Evolutionary conservation across 352 stramenopile species (phyloP).

Genomic region (Globisporangium mamillatum): DNA sequence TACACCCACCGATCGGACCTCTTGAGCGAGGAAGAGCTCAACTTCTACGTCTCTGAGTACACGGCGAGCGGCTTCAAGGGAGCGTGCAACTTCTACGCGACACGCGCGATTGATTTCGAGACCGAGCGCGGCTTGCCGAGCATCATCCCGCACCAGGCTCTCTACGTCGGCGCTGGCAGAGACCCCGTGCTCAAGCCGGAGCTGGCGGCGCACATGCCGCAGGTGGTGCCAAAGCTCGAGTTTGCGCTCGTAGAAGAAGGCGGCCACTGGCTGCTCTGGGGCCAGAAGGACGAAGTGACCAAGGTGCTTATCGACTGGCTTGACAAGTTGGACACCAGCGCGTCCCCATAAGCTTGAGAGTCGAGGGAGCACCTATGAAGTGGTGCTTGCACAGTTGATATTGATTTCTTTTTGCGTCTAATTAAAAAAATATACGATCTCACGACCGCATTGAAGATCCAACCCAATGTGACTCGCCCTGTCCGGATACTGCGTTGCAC

Average conservation of each 20-base stretch:
- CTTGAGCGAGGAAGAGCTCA: constrained; percentile 39
- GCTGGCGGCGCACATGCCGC: constrained; percentile 37
- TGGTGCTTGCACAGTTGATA: neutral
- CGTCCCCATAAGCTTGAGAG: neutral
- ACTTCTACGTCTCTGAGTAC: constrained; percentile 48
- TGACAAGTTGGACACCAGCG: constrained; percentile 3
- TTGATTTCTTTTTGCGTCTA: neutral
- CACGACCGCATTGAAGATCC: neutral
- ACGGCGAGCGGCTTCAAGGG: constrained; percentile 34
- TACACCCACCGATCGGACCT: constrained; percentile 38
- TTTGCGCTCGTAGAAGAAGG: constrained; percentile 9
- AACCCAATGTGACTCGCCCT: too few species aligned
- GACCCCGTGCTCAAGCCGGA: constrained; percentile 47
- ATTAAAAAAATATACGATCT: neutral
- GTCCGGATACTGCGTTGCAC: too few species aligned
- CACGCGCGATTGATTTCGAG: constrained; percentile 43
- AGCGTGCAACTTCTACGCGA: constrained; percentile 36
- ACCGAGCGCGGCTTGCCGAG: constrained; percentile 29
- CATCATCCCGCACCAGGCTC: constrained; percentile 34
- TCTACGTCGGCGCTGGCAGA: constrained; percentile 40
- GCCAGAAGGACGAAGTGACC: constrained; percentile 10
- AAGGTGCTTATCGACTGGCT: constrained; percentile 12
- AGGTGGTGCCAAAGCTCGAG: constrained; percentile 13
- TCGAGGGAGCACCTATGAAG: neutral
- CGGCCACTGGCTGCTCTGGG: constrained; percentile 17